Percentiles rank a stretch among this genome's conserved stretches.
Evolutionary conservation across 306 rosid species (phyloP).

Genomic region (Luffa aegyptiaca): DNA sequence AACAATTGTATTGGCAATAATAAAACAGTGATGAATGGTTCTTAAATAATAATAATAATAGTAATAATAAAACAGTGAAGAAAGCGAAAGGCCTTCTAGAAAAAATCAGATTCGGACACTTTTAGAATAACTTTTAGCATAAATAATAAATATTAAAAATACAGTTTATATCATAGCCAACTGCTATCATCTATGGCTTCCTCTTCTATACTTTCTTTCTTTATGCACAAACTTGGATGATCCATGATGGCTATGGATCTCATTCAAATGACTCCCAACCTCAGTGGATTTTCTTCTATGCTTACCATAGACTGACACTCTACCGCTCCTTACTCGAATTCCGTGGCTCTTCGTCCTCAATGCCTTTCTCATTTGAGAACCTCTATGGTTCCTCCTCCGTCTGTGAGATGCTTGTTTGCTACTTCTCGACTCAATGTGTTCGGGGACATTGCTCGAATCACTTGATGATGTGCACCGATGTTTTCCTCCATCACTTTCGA

Average conservation of each 20-base stretch:
- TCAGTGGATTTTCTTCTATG: conserved; percentile 17
- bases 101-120: background rate
- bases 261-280: conserved; percentile 13
- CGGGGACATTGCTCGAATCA: conserved; percentile 12
- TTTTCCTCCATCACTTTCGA: conserved; percentile 11
- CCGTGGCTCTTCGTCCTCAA: conserved; percentile 34
- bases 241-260: conserved; percentile 19
- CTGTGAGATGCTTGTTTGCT: conserved; percentile 15
- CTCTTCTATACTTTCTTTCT: background rate
- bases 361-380: conserved; percentile 30
- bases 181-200: background rate
- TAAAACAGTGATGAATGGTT: too few species aligned
- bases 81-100: background rate
- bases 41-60: too few species aligned
- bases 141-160: background rate
- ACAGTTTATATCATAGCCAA: background rate
- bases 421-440: conserved; percentile 6
- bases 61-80: too few species aligned
- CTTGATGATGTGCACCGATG: conserved; percentile 8
- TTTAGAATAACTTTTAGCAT: background rate
- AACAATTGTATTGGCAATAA: too few species aligned
- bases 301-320: conserved; percentile 19
- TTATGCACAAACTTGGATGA: conserved; percentile 32
- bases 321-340: conserved; percentile 30
- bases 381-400: conserved; percentile 29